Conservation (phyloP, 129 eudicot genomes). For the Chrysanthemum lavandulifolium region DNA sequence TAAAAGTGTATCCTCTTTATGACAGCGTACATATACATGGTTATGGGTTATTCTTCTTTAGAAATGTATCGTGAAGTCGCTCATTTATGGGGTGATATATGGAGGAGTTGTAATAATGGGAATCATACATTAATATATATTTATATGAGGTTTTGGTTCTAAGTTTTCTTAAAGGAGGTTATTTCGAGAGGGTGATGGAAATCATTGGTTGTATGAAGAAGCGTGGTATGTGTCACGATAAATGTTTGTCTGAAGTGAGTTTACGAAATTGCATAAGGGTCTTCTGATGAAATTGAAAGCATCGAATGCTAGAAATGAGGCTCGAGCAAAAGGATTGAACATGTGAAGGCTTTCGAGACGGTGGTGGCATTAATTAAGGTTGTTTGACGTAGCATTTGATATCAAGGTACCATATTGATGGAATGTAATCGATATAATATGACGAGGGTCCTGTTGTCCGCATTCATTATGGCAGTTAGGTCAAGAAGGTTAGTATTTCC, state of each 20-base stretch:
- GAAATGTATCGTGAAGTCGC: constrained; percentile 80
- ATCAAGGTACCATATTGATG: too few relatives aligned
- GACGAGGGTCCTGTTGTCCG: neutral
- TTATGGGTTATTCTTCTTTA: constrained; percentile 65
- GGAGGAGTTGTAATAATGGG: constrained; percentile 46
- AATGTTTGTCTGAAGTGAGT: constrained; percentile 63
- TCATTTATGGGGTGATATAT: constrained; percentile 85
- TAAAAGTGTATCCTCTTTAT: constrained; percentile 62
- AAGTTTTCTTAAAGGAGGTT: constrained; percentile 79
- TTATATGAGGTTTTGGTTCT: constrained; percentile 64
- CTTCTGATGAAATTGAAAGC: constrained; percentile 57
- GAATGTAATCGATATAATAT: neutral
- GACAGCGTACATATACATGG: constrained; percentile 53
- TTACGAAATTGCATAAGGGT: constrained; percentile 62
- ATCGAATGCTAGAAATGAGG: constrained; percentile 57
- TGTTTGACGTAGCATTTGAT: neutral
- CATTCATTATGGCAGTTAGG: neutral
- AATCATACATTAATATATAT: constrained; percentile 43
- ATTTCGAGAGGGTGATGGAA: constrained; percentile 96
- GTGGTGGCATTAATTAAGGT: constrained; percentile 52
- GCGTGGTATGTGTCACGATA: constrained; percentile 59
- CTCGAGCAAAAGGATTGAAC: constrained; percentile 61
- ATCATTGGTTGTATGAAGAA: constrained; percentile 60
- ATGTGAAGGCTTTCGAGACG: constrained; percentile 72
- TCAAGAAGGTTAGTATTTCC: too few relatives aligned